These are phyloP conservation scores for Puccinia triticina DNA, from an alignment of 1,284 basidiomycete species.

Conservation along the genomic window DNA sequence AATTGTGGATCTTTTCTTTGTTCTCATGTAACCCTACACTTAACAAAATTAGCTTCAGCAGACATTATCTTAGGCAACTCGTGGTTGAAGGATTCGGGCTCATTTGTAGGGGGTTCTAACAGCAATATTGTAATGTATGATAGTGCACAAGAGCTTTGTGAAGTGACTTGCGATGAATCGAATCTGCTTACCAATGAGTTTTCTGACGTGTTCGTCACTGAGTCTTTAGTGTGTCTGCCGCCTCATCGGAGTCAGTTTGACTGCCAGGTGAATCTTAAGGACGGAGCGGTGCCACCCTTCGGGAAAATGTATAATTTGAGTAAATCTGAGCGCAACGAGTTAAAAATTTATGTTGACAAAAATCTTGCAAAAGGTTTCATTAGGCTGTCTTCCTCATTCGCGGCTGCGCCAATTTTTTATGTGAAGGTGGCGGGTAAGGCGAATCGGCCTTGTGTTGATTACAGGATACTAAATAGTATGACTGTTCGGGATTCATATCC, in stretches of 20 bases:
- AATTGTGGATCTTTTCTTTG: too few species aligned
- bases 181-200: not conserved
- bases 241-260: not conserved
- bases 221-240: not conserved
- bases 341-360: constrained; percentile 17
- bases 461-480: too few species aligned
- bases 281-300: not conserved
- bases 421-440: constrained; percentile 3
- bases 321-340: not conserved
- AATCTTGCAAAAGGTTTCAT: too few species aligned
- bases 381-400: too few species aligned
- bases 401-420: too few species aligned
- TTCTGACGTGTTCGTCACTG: too few species aligned
- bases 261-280: constrained; percentile 11
- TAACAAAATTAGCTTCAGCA: too few species aligned
- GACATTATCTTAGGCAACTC: constrained; percentile 18
- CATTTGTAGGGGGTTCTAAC: not conserved
- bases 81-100: not conserved
- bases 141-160: not conserved
- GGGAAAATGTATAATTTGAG: constrained; percentile 3
- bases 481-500: too few species aligned
- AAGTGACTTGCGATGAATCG: too few species aligned
- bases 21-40: too few species aligned
- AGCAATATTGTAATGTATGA: not conserved
- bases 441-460: constrained; percentile 12